Base-by-base conservation (phyloP, 2,329 filamentous ascomycete genomes). In the Mollisiaceae sp. region DNA sequence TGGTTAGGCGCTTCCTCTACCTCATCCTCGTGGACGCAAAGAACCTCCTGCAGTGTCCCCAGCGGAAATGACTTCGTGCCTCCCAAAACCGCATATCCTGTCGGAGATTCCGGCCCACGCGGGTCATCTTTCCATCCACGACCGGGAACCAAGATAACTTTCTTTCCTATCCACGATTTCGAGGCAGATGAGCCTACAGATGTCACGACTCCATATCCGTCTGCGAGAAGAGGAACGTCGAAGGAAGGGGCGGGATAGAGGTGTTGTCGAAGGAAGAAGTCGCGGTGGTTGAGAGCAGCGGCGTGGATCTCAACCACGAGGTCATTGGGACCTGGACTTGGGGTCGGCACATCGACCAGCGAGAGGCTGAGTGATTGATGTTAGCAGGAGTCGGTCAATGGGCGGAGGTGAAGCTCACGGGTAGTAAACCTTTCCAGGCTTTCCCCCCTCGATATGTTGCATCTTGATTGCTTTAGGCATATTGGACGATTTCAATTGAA, bases 201-300 rank as follows among this genome's bases (percentile, higher is more conserved):
- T 36, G 89, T 84, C 4, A 98, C 92, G 64, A 85, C 81, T 62
- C 94, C 94, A 71, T 86, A 89, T 69, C 92, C 94, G 76, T 98
- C 94, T 66, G 93, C 88, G 32, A 97, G 85, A 50, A 98, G 81
- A 0, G 94, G 92, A 6, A 89, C 83, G 66, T 86, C 84, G 78
- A 97, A 97, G 14, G 91, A 90, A 61, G 93, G 90, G 72, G 87
- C 90, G 0, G 94, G 94, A 82, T 98, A 98, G 47, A 97, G 87
- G 75, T 94, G 90, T 78, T 95, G 93, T 62, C 94, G 91, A 79
- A 97, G 91, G 81, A 97, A 98, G 72, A 97, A 87, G 78, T 98
- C 95, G 73, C 94, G 91, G 81, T 98, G 95, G 82, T 98, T 98
- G 59, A 98, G 88, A 15, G 94, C 91, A 1, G 90, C 91, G 60